Base-by-base conservation (phyloP, 306 rosid genomes). In the Sechiopsis laciniata region DNA sequence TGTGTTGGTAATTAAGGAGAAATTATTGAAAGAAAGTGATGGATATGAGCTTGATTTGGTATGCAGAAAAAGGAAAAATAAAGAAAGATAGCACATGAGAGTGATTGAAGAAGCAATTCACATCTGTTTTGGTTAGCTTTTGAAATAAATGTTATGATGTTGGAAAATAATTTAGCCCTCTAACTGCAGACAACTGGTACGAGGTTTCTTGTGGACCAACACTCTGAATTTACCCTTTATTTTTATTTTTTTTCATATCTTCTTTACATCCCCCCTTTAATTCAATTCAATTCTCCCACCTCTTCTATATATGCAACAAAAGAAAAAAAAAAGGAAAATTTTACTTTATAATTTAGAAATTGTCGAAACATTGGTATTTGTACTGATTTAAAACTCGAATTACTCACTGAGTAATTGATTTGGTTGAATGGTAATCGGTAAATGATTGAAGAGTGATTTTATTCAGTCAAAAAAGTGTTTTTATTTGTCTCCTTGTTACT, bases 121-220 rank as follows among this genome's bases (percentile, higher is more conserved):
- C 73, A 68, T 7, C 55, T 46, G 57, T 68, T 19, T 13, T 22
- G 2, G 20, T 48, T 20, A 68, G 56, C 57, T 68, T 68, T 68
- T 21, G 20, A 68, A 68, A 48, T 68, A 68, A 68, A 68, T 68
- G 40, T 45, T 68, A 48, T 68, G 6, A 46, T 68, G 73, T 68
- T 67, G 55, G 73, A 13, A 68, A 46, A 68, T 68, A 68, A 68
- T 68, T 45, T 48, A 68, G 73, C 73, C 56, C 42, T 68, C 56
- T 68, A 68, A 46, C 73, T 20, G 57, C 57, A 68, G 57, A 68
- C 73, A 68, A 22, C 73, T 21, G 40, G 73, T 68, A 68, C 73
- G 73, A 68, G 73, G 73, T 68, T 67, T 68, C 73, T 48, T 68
- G 57, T 68, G 73, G 73, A 21, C 73, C 55, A 17, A 45, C n/a